phyloP scores from a whole-genome alignment of 345 rosid species.

The Hibiscus tridactylites region DNA sequence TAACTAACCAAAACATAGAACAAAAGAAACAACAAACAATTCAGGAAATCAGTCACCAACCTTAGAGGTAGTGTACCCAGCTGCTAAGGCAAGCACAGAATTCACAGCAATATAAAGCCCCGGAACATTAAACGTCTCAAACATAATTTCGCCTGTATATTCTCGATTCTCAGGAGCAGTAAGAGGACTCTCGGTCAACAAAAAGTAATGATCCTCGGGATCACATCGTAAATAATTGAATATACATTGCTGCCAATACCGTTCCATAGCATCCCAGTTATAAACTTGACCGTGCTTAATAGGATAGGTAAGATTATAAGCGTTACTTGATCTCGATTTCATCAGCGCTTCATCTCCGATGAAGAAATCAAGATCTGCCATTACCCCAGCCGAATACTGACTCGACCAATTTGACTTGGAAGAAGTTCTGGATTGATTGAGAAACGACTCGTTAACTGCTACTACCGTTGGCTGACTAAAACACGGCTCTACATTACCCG shows the following conservation, averaged over 20 bases:
- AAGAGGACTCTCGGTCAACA: slow-evolving; percentile 93
- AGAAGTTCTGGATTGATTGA: slow-evolving; percentile 61
- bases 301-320: slow-evolving; percentile 74
- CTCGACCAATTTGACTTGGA: slow-evolving; percentile 63
- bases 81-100: slow-evolving; percentile 96
- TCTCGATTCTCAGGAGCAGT: slow-evolving; percentile 97
- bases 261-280: slow-evolving; percentile 98
- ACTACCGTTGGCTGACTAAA: slow-evolving; percentile 86
- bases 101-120: slow-evolving; percentile 98
- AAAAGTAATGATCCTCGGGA: slow-evolving; percentile 43
- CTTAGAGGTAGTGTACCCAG: slow-evolving; percentile 96
- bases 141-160: slow-evolving; percentile 72
- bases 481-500: slow-evolving; percentile 16
- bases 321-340: slow-evolving; percentile 66
- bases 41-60: slow-evolving; percentile 26
- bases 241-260: slow-evolving; percentile 98
- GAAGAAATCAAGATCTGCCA: slow-evolving; percentile 43
- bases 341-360: slow-evolving; percentile 84
- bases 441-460: slow-evolving; percentile 78
- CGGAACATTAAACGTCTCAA: slow-evolving; percentile 21
- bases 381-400: background rate
- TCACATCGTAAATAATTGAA: slow-evolving; percentile 63
- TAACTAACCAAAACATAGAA: slow-evolving; percentile 18
- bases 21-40: slow-evolving; percentile 6
- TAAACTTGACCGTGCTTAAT: slow-evolving; percentile 83